Base-by-base conservation (phyloP, 2,329 filamentous ascomycete genomes). In the Aspergillus sp. region DNA sequence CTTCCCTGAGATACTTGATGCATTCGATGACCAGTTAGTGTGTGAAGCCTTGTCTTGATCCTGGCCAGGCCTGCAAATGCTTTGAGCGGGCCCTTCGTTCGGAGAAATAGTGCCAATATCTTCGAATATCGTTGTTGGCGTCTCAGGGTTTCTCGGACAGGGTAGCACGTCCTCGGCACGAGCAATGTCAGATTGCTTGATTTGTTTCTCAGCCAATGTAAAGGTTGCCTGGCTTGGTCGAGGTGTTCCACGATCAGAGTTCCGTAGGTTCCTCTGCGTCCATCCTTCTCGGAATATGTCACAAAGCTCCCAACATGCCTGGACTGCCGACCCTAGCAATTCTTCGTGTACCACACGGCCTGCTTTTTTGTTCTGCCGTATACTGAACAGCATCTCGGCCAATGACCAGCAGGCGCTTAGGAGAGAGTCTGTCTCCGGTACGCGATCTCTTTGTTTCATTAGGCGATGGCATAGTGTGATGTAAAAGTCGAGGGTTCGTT, bases 221-320 rank as follows among this genome's bases (percentile, higher is more conserved):
- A 96, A 96, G 49, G 81, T 87, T 11, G 87, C 84, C 71, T 96
- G 91, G 55, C 83, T 90, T 2, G 92, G 90, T 38, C 91, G 83
- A 13, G 93, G 93, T 2, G 93, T 96, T 44, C 89, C 89, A 54
- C 92, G 83, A 60, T 96, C 92, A 4, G 93, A 70, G 48, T 61
- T 68, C 26, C 70, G 91, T 53, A 91, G 85, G 47, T 95, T 86
- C 39, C 68, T 64, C 66, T 95, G 90, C 3, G 90, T 91, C 91
- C 93, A 96, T 17, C 91, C 91, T 76, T 95, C 90, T 48, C 91
- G 85, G 79, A 97, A 96, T 53, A 97, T 86, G 75, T 97, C 91
- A 71, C 91, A 96, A 5, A 97, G 83, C 64, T 96, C 92, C 91
- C 91, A 97, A 72, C 93, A 97, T 13, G 93, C 91, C 69, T 96